Conservation (phyloP, 495 filamentous ascomycete species). For the Talaromyces wortmannii region DNA sequence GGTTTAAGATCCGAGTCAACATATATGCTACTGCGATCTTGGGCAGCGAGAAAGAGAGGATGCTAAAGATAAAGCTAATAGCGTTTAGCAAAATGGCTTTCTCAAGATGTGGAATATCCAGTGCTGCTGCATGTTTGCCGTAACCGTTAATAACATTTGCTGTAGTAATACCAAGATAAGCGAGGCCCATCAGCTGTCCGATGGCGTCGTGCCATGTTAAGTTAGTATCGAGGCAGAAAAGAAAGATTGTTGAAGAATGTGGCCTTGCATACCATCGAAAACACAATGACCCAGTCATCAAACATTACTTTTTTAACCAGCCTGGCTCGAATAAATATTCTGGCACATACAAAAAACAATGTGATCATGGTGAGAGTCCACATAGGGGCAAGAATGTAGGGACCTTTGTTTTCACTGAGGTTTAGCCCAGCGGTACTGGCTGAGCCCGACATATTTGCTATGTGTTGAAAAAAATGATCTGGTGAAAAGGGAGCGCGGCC, state of each 20-base stretch:
- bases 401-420: not conserved
- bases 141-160: not conserved
- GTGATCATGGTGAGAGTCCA: not conserved
- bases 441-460: too few species aligned
- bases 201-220: too few species aligned
- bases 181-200: not conserved
- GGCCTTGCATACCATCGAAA: not conserved
- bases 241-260: not conserved
- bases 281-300: not conserved
- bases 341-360: not conserved
- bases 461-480: too few species aligned
- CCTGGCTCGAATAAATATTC: not conserved
- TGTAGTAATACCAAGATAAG: not conserved
- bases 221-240: not conserved
- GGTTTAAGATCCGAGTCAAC: slow-evolving; percentile 19
- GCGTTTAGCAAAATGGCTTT: slow-evolving; percentile 14
- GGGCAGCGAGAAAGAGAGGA: slow-evolving; percentile 19
- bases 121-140: not conserved
- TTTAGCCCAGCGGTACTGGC: too few species aligned
- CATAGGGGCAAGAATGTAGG: not conserved
- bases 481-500: too few species aligned
- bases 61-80: slow-evolving; percentile 17
- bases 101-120: slow-evolving; percentile 3
- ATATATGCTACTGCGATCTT: slow-evolving; percentile 21
- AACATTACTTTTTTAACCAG: not conserved